These are phyloP conservation scores for Amaranthus hypochondriacus DNA, from an alignment of 148 eudicot species.

Conservation along the genomic window DNA sequence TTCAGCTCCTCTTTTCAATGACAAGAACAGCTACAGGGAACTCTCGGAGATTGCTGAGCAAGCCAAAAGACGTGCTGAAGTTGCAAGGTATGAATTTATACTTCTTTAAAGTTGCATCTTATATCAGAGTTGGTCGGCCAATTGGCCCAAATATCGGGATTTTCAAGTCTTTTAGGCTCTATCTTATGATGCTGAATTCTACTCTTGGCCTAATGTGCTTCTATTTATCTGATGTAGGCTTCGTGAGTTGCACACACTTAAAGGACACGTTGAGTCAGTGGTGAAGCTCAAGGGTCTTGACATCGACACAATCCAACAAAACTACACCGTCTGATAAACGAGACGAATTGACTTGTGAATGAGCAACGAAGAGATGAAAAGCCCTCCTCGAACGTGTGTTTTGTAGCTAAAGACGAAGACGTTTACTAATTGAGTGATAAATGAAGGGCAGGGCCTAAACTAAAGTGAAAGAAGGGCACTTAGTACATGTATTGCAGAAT, in stretches of 20 bases:
- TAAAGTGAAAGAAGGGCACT: background rate
- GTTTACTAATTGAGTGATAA: conserved; percentile 26
- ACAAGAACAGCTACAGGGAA: conserved; percentile 72
- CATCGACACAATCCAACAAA: conserved; percentile 76
- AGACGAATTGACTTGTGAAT: background rate
- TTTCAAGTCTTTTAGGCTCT: background rate
- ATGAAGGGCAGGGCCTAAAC: conserved; percentile 9
- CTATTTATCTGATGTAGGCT: conserved; percentile 38
- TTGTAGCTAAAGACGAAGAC: conserved; percentile 24
- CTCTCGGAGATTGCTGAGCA: conserved; percentile 91
- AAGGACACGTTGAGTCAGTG: conserved; percentile 87
- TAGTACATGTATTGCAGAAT: background rate
- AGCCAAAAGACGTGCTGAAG: conserved; percentile 87
- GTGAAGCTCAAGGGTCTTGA: conserved; percentile 89
- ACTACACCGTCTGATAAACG: conserved; percentile 59
- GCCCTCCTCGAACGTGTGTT: background rate
- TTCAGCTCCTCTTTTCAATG: conserved; percentile 49
- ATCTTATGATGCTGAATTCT: background rate
- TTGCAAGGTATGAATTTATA: conserved; percentile 56
- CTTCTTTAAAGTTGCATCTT: too few species aligned
- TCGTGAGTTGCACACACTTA: conserved; percentile 86
- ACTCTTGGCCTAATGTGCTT: background rate
- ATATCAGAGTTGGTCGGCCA: too few species aligned
- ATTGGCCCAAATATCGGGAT: background rate
- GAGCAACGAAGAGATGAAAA: background rate